Evolutionary conservation across 139 green algal genomes (phyloP), one percentile per base, ranked within the genome.

Genomic region (Diplosphaera chodatii): DNA sequence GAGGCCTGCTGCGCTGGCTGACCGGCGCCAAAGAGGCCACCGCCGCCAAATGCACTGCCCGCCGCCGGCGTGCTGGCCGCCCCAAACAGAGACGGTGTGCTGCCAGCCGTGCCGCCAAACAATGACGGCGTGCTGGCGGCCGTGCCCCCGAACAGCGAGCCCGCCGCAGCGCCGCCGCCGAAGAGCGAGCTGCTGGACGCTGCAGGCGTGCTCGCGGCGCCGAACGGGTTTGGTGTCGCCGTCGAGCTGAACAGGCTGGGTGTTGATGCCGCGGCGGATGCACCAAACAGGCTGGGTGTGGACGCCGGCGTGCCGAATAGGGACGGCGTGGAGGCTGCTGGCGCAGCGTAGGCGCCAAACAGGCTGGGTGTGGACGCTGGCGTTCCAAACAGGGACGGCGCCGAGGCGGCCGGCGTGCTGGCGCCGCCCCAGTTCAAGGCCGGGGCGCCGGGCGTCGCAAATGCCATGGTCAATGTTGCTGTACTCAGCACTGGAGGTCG

Each of bases 251-350:
- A 75, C 65, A 70, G 56, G 32, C 28, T 30, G 27, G 72, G 28
- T 32, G 59, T 59, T 33, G 66, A 34, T 31, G 48, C 67, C n/a
- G 74, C 55, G n/a, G 41, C 33, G 20, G 71, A 1, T 5, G 71
- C 55, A 16, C 76, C 66, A 40, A 81, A 79, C 0, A 76, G 64
- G 3, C 34, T 64, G 23, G 80, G 77, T 5, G 80, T 78, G 48
- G 65, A 74, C 1, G 74, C 55, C 6, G 79, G 70, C 55, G 37
- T 48, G 37, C 37, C 37, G 37, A 48, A 48, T 6, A 48, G 37
- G 8, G 37, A 48, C 37, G 37, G 37, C 10, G 37, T 10, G 3
- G 48, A 23, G 10, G 48, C 8, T 5, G 48, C 48, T 10, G 48
- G 3, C 18, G 48, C 16, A 3, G 48, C 3, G 48, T 3, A 4